Evolutionary conservation across 2,329 filamentous ascomycete species (phyloP).

Genomic region (Pseudogymnoascus sp.): DNA sequence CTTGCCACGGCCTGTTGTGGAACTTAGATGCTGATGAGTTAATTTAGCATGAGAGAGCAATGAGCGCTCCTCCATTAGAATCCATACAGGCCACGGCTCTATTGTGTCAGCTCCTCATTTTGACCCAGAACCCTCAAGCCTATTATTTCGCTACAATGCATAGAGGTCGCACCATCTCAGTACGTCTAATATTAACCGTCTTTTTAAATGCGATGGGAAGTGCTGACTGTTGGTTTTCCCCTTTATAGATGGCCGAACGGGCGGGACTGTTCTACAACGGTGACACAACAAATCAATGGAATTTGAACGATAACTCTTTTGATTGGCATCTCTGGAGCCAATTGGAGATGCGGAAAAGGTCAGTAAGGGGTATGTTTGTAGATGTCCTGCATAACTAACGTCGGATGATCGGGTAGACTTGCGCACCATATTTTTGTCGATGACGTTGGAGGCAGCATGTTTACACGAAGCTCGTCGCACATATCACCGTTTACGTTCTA

Average conservation of each 20-base stretch:
- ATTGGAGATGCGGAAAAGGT: background rate
- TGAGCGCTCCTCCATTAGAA: background rate
- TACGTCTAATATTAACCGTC: background rate
- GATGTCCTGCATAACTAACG: background rate
- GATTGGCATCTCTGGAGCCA: background rate
- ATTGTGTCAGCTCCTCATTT: background rate
- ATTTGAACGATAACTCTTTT: background rate
- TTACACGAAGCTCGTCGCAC: slow-evolving; percentile 1
- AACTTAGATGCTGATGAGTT: background rate
- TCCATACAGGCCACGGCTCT: background rate
- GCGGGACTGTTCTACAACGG: background rate
- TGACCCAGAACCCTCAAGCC: background rate
- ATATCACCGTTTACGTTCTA: slow-evolving; percentile 1
- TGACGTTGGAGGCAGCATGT: background rate
- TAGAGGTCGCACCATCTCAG: background rate
- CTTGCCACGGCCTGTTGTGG: background rate
- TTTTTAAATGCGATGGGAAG: background rate
- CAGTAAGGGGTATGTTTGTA: background rate
- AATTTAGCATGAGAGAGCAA: background rate
- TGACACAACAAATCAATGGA: background rate
- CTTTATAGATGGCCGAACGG: background rate
- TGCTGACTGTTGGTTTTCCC: background rate
- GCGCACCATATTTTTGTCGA: background rate
- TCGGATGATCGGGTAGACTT: background rate
- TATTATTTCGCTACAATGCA: background rate